phyloP scores from a whole-genome alignment of 345 rosid species.

The Nasturtium officinale region DNA sequence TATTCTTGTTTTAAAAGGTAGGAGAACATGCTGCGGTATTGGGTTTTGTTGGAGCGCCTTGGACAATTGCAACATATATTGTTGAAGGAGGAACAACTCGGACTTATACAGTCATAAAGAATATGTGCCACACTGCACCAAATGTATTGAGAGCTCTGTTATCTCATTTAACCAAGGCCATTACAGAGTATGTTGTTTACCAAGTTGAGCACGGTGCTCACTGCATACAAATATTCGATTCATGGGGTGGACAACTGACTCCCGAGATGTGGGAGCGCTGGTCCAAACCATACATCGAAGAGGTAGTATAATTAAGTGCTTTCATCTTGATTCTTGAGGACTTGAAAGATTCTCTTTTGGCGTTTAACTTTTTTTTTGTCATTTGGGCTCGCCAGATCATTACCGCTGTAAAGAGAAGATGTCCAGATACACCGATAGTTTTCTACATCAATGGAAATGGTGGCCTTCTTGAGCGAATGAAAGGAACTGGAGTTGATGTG shows the following conservation, averaged over 20 bases:
- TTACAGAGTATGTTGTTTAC: constrained; percentile 71
- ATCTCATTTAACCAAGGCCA: constrained; percentile 75
- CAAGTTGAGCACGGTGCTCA: constrained; percentile 94
- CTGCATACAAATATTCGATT: constrained; percentile 93
- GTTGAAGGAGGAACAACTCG: constrained; percentile 92
- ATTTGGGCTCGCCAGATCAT: constrained; percentile 55
- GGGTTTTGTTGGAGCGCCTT: constrained; percentile 95
- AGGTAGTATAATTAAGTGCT: constrained; percentile 57
- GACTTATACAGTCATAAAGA: constrained; percentile 77
- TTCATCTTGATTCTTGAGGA: constrained; percentile 1
- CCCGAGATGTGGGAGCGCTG: constrained; percentile 89
- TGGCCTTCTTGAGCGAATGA: constrained; percentile 92
- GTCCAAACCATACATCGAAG: constrained; percentile 84
- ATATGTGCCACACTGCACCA: constrained; percentile 88
- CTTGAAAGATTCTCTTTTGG: constrained; percentile 1
- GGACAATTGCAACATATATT: constrained; percentile 92
- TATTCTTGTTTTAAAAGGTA: constrained; percentile 50
- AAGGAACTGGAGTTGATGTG: constrained; percentile 86
- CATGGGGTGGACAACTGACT: constrained; percentile 97
- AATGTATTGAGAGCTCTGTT: constrained; percentile 73
- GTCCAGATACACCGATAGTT: constrained; percentile 86
- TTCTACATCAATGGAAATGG: constrained; percentile 94
- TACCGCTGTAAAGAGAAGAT: constrained; percentile 55
- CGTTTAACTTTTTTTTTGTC: neutral
- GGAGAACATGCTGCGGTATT: constrained; percentile 75